A percentile compares a stretch with the other conserved stretches of the same genome.
Conservation (phyloP, 106 monocot species). For the Hemerocallis citrina region DNA sequence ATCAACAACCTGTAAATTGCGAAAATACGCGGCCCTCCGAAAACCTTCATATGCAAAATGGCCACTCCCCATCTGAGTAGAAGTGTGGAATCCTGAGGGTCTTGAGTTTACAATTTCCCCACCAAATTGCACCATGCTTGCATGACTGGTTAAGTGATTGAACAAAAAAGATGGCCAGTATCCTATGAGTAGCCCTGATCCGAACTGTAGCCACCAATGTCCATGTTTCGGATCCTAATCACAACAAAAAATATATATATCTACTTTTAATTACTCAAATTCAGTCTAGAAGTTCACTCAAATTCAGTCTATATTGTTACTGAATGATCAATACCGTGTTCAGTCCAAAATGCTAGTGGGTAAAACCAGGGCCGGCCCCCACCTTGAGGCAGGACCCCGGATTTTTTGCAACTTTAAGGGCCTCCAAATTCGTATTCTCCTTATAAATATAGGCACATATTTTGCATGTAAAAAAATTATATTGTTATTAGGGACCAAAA, state of each 20-base stretch:
- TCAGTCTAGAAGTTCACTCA: too few relatives aligned
- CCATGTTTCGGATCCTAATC: constrained; percentile 72
- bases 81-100: constrained; percentile 32
- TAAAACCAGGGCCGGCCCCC: too few relatives aligned
- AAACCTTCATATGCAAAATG: constrained; percentile 51
- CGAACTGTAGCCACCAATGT: constrained; percentile 88
- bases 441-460: too few relatives aligned
- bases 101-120: constrained; percentile 69
- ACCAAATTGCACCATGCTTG: constrained; percentile 81
- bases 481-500: too few relatives aligned
- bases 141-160: constrained; percentile 41
- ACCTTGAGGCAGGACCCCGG: too few relatives aligned
- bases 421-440: too few relatives aligned
- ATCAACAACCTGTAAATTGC: constrained; percentile 49
- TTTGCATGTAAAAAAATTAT: too few relatives aligned
- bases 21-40: constrained; percentile 36
- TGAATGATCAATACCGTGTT: too few relatives aligned
- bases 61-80: constrained; percentile 62
- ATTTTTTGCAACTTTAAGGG: too few relatives aligned
- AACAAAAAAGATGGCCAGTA: constrained; percentile 86
- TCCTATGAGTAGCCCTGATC: constrained; percentile 57
- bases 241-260: neutral
- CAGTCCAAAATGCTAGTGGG: too few relatives aligned
- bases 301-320: too few relatives aligned
- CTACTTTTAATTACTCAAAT: too few relatives aligned